Percentiles rank a stretch among this genome's conserved stretches.
Evolutionary conservation across 148 eudicot genomes (phyloP).

Genomic region (Nepenthes mirabilis): DNA sequence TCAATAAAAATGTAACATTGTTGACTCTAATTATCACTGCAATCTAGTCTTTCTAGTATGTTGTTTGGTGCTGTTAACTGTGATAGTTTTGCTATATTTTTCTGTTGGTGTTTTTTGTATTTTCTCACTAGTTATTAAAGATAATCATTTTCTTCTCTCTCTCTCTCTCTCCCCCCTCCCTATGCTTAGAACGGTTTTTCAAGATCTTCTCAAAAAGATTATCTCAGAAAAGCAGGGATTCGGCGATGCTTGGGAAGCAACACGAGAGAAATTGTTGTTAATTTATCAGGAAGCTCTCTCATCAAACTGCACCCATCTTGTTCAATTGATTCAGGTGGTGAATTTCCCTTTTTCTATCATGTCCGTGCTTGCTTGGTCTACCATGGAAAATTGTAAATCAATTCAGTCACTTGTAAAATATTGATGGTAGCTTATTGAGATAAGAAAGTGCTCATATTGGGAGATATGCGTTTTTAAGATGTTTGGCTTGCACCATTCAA

Average conservation of each 20-base stretch:
- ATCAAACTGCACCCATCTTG: constrained; percentile 55
- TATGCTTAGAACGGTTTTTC: constrained; percentile 50
- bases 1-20: too few relatives aligned
- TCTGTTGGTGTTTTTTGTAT: constrained; percentile 3
- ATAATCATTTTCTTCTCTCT: constrained; percentile 17
- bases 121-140: constrained; percentile 8
- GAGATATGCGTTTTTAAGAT: too few relatives aligned
- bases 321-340: constrained; percentile 79
- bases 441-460: too few relatives aligned
- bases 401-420: too few relatives aligned
- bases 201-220: constrained; percentile 69
- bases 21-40: too few relatives aligned
- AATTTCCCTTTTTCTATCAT: constrained; percentile 8
- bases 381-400: not conserved
- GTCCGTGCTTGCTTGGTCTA: not conserved
- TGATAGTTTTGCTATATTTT: too few relatives aligned
- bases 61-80: too few relatives aligned
- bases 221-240: constrained; percentile 36
- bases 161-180: not conserved
- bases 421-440: too few relatives aligned
- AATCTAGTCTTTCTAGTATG: too few relatives aligned
- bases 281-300: constrained; percentile 68
- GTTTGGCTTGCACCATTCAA: too few relatives aligned
- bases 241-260: constrained; percentile 45
- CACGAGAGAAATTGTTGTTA: constrained; percentile 46